Evolutionary conservation across 139 green algal species (phyloP), one percentile per base, ranked within the genome.

Genomic region (Chlorella sp.): DNA sequence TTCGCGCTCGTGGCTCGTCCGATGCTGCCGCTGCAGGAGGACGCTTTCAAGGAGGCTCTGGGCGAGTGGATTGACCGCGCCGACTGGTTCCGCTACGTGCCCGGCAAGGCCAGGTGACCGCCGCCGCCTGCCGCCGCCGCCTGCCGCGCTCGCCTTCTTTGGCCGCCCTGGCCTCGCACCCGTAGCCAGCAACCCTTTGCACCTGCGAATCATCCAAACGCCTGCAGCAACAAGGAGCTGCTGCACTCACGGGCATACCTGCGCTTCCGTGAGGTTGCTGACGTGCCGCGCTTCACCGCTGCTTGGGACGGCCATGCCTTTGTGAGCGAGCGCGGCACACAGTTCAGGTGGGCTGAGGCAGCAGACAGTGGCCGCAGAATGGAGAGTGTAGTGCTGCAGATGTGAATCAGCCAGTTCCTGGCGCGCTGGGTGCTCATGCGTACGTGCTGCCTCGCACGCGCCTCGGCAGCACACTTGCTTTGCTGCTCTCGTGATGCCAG

Each of bases 261-360:
- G 38, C 92, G 95, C 64, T 93, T 97, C 83, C 73, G 68, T 2
- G 69, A 87, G 0, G 68, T 87, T 7, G 74, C 83, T 18, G 85
- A 88, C 11, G 92, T 95, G n/a, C 76, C 88, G 1, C 87, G 74
- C n/a, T 96, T 97, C 85, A 94, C 92, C 60, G 71, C 81, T 1
- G 80, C 76, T 4, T 93, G 96, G 68, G 91, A 95, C 51, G 92
- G 92, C 13, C 90, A 94, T 41, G 70, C 88, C 0, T 96, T 97
- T 82, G 90, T 95, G 17, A 92, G 81, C 75, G 89, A 89, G 51
- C 91, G 90, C 38, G 92, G 92, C 36, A 88, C 86, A 23, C 62
- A 76, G 62, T 86, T 79, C 70, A 67, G 81, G 34, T 92, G 90
- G 0, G 85, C n/a, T n/a, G n/a, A n/a, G n/a, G n/a, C n/a, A n/a